Base-by-base conservation (phyloP, 805 yeast species). In the Teunomyces atbi region DNA sequence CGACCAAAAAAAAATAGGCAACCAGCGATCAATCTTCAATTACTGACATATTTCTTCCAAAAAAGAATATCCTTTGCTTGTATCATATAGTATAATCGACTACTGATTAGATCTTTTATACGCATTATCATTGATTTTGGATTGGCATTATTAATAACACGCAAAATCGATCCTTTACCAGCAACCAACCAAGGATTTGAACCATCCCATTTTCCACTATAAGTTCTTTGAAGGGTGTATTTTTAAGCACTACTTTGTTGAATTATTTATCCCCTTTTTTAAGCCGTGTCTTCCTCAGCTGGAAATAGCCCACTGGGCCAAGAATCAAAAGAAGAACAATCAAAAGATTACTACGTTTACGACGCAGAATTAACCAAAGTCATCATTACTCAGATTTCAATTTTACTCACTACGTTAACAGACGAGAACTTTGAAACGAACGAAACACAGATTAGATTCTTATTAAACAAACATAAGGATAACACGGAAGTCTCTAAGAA, bases 381-480 rank as follows among this genome's bases (percentile, higher is more conserved):
- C 43, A 63, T 75, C 38, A 58, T 74, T 47, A 75, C 81, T 29
- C 89, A 84, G 62, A 58, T 84, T 35, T 70, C 78, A 15, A 69
- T 83, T 41, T 64, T 82, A 41, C 65, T 77, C 42, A 66, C 78
- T 32, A 73, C 78, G 18, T 63, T 76, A 50, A 60, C 69, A 27
- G 62, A 63, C 19, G 62, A 64, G 18, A 76, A 74, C 60, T 69
- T 74, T 57, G 65, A 63, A 19, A 49, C 64, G 16, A 66, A 74
- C 21, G 57, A 62, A 41, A 54, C 59, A 33, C 79, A 82, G 57
- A 79, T 82, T 57, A 69, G 72, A 46, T 68, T 66, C 52, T 72
- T 83, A 23, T 57, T 78, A 45, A 63, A 59, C 10, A 65, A 65
- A 27, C 48, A 50, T n/a, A 38, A 41, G 32, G 36, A 50, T 29